Percentiles rank a stretch among this genome's conserved stretches.
Evolutionary conservation across 495 filamentous ascomycete species (phyloP).

Genomic region (Ramalina peruviana): DNA sequence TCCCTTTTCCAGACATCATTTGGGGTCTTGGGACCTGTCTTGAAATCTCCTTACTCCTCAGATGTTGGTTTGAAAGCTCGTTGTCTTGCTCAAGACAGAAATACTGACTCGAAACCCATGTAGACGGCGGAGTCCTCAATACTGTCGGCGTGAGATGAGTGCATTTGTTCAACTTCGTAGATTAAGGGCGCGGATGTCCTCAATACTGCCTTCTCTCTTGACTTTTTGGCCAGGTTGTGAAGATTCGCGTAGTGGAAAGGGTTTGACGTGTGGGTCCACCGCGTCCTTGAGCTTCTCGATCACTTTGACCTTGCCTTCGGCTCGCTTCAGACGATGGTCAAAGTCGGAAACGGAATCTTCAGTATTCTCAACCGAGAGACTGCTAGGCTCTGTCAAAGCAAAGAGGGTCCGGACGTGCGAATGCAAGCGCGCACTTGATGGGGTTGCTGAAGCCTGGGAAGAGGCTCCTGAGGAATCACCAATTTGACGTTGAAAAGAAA

Average conservation of each 20-base stretch:
- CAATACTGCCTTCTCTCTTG: slow-evolving; percentile 37
- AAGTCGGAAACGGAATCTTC: slow-evolving; percentile 77
- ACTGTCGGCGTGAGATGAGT: neutral
- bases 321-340: slow-evolving; percentile 70
- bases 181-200: slow-evolving; percentile 36
- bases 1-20: too few relatives aligned
- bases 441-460: slow-evolving; percentile 2
- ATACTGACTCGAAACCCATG: too few relatives aligned
- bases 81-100: too few relatives aligned
- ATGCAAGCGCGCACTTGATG: slow-evolving; percentile 46
- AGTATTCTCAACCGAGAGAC: slow-evolving; percentile 58
- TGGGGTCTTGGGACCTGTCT: too few relatives aligned
- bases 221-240: too few relatives aligned
- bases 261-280: too few relatives aligned
- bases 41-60: too few relatives aligned
- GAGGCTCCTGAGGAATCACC: neutral
- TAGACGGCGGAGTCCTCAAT: slow-evolving; percentile 40
- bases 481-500: neutral
- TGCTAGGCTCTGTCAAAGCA: slow-evolving; percentile 67
- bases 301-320: slow-evolving; percentile 65
- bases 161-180: slow-evolving; percentile 29
- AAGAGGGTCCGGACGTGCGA: slow-evolving; percentile 61
- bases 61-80: too few relatives aligned
- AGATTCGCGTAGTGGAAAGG: too few relatives aligned
- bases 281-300: slow-evolving; percentile 58